A percentile compares a stretch with the other conserved stretches of the same genome.
Evolutionary conservation across 192 early-diverging fungal species (phyloP).

Genomic region (Gamsiella multidivaricata): DNA sequence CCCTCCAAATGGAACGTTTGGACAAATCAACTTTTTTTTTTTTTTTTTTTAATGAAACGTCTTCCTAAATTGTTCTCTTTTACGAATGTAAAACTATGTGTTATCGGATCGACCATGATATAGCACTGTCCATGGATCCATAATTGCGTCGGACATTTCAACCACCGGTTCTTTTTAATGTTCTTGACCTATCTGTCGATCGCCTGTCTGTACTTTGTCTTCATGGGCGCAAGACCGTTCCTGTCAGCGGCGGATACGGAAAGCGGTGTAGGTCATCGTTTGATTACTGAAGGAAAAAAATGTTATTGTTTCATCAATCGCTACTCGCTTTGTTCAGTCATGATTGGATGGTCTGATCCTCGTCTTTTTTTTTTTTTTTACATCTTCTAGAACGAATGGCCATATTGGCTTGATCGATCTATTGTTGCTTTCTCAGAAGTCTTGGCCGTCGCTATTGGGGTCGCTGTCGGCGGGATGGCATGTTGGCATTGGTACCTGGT

Average conservation of each 20-base stretch:
- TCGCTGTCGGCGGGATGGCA: constrained; percentile 65
- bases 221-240: constrained; percentile 60
- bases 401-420: constrained; percentile 63
- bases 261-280: constrained; percentile 41
- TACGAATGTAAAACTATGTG: too few relatives aligned
- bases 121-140: constrained; percentile 83
- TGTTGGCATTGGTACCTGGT: constrained; percentile 71
- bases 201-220: constrained; percentile 60
- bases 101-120: too few relatives aligned
- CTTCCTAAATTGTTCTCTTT: too few relatives aligned
- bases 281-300: background rate
- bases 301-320: too few relatives aligned
- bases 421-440: constrained; percentile 62
- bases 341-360: too few relatives aligned
- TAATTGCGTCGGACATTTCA: constrained; percentile 82
- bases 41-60: too few relatives aligned
- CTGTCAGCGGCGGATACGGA: constrained; percentile 56
- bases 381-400: constrained; percentile 54
- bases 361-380: background rate
- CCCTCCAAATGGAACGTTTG: background rate
- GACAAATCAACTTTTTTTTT: background rate
- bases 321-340: background rate
- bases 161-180: constrained; percentile 80
- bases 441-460: constrained; percentile 63
- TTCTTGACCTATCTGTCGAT: constrained; percentile 71